Conservation (phyloP, 352 stramenopile genomes). For the Globisporangium viniferum region DNA sequence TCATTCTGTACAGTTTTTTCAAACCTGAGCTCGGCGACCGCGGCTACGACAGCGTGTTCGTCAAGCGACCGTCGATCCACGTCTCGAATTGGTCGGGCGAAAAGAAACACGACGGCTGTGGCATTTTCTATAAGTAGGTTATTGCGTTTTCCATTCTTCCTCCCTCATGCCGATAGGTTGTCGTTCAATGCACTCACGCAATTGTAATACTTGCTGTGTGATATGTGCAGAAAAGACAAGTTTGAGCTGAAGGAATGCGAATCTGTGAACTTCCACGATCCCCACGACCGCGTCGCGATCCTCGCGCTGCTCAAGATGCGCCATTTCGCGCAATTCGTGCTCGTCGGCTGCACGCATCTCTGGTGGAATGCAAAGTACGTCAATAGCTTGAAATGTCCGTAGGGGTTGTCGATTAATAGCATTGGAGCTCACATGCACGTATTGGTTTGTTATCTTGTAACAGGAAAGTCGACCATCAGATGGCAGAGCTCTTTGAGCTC, state of each 20-base stretch:
- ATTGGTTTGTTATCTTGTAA: neutral
- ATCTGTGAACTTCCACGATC: conserved; percentile 83
- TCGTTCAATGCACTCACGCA: neutral
- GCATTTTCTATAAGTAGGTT: conserved; percentile 85
- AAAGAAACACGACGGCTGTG: conserved; percentile 86
- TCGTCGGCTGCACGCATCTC: conserved; percentile 81
- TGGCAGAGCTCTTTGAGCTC: conserved; percentile 81
- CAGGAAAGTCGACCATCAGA: conserved; percentile 86
- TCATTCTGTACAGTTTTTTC: conserved; percentile 53
- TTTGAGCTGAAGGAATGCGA: conserved; percentile 86
- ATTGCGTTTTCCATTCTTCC: neutral
- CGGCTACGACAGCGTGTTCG: conserved; percentile 83
- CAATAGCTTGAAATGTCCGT: neutral
- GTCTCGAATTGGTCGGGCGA: conserved; percentile 85
- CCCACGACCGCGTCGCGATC: conserved; percentile 83
- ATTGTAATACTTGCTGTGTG: neutral
- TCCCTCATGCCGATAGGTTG: neutral
- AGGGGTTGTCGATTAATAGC: neutral
- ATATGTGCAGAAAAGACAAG: conserved; percentile 62
- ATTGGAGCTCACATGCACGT: neutral
- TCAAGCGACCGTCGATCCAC: conserved; percentile 83
- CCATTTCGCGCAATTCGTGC: conserved; percentile 74
- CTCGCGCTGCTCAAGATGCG: conserved; percentile 83
- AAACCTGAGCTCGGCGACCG: conserved; percentile 66
- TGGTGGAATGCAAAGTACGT: conserved; percentile 88